Evolutionary conservation across 2,329 filamentous ascomycete genomes (phyloP).

Genomic region (Beauveria sp.): DNA sequence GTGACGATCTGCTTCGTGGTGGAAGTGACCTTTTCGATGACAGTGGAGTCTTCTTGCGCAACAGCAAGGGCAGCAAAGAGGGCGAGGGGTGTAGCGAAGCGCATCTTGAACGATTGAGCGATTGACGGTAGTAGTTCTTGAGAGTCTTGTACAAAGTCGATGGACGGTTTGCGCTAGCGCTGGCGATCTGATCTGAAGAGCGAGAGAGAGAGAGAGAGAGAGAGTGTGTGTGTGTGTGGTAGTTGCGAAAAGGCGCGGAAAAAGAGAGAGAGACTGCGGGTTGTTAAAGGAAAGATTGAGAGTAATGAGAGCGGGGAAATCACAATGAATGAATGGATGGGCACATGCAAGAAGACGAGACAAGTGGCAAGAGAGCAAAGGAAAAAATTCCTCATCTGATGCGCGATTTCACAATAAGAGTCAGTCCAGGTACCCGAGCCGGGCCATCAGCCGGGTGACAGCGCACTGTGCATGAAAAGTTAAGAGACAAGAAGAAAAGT

Average conservation of each 20-base stretch:
- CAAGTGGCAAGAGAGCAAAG: neutral
- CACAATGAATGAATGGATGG: neutral
- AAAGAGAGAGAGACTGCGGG: neutral
- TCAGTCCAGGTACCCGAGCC: neutral
- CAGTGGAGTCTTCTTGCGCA: conserved; percentile 26
- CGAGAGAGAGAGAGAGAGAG: neutral
- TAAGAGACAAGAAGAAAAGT: neutral
- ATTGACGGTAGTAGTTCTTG: neutral
- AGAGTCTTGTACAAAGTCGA: neutral
- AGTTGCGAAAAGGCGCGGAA: neutral
- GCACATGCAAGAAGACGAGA: neutral
- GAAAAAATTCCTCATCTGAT: neutral
- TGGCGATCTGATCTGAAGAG: neutral
- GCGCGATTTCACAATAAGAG: neutral
- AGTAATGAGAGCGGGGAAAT: neutral
- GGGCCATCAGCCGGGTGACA: neutral
- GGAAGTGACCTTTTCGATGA: conserved; percentile 35
- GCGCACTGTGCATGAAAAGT: neutral
- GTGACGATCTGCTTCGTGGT: conserved; percentile 38
- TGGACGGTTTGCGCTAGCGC: neutral
- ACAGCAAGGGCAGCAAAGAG: conserved; percentile 34
- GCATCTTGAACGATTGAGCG: conserved; percentile 32
- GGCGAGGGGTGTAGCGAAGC: conserved; percentile 35
- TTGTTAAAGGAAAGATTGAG: neutral
- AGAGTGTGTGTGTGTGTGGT: neutral